Conservation (phyloP, 148 eudicot genomes). For the Amaranthus hypochondriacus region DNA sequence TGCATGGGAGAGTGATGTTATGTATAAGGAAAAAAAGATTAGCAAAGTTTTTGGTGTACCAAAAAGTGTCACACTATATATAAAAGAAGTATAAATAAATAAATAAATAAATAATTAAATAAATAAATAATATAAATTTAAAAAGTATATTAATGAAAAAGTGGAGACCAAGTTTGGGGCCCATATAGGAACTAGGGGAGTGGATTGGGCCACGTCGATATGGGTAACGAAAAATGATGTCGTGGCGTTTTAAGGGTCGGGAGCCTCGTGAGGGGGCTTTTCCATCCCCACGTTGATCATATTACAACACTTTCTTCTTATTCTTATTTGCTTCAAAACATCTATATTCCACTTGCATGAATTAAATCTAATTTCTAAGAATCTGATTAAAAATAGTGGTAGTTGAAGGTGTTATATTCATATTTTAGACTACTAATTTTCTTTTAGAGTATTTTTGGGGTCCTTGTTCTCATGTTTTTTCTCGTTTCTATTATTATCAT, state of each 20-base stretch:
- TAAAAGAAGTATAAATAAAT: not conserved
- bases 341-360: too few relatives aligned
- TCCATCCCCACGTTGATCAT: slow-evolving; percentile 36
- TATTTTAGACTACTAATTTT: too few relatives aligned
- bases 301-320: not conserved
- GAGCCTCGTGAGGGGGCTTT: slow-evolving; percentile 35
- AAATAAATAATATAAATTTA: not conserved
- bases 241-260: slow-evolving; percentile 44
- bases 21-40: too few relatives aligned
- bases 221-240: not conserved
- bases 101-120: not conserved
- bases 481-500: too few relatives aligned
- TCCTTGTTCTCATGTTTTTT: too few relatives aligned
- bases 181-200: slow-evolving; percentile 16
- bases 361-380: too few relatives aligned
- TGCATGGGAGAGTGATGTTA: too few relatives aligned
- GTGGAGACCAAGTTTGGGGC: not conserved
- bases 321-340: not conserved
- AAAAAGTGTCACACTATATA: too few relatives aligned
- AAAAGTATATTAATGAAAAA: not conserved
- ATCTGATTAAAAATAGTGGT: too few relatives aligned
- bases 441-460: too few relatives aligned
- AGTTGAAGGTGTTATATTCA: too few relatives aligned
- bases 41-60: too few relatives aligned
- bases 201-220: slow-evolving; percentile 35